phyloP scores from a whole-genome alignment of 1,284 basidiomycete species.

The Trametes pubescens region DNA sequence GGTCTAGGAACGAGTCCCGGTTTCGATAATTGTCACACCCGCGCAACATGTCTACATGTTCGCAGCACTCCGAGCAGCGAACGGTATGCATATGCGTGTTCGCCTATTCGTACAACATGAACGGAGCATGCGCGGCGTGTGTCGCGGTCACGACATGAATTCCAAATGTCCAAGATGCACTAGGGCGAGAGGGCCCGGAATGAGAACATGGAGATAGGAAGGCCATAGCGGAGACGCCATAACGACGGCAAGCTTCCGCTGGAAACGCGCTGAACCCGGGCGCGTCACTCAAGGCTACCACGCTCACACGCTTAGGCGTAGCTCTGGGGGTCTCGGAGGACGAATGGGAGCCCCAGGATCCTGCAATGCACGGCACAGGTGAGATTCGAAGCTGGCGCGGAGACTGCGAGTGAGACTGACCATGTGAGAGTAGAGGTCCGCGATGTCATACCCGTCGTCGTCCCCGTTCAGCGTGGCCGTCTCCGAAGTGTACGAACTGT shows the following conservation, averaged over 20 bases:
- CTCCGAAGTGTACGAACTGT: conserved; percentile 19
- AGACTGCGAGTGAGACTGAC: conserved; percentile 15
- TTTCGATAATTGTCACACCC: neutral
- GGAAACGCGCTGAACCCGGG: conserved; percentile 7
- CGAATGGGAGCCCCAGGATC: conserved; percentile 16
- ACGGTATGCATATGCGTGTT: conserved; percentile 8
- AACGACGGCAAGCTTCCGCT: conserved; percentile 12
- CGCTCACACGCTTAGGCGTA: conserved; percentile 26
- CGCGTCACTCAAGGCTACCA: conserved; percentile 2
- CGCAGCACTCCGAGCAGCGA: conserved; percentile 7
- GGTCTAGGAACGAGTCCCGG: conserved; percentile 7
- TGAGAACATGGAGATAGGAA: conserved; percentile 10
- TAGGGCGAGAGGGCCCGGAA: conserved; percentile 1
- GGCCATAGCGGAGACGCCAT: conserved; percentile 12
- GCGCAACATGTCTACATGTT: neutral
- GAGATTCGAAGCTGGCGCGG: conserved; percentile 7
- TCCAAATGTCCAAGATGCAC: conserved; percentile 7
- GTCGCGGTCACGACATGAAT: neutral
- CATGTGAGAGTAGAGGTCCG: conserved; percentile 22
- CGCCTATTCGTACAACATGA: conserved; percentile 18
- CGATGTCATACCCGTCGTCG: conserved; percentile 17
- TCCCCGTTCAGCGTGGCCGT: conserved; percentile 16
- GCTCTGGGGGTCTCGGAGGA: conserved; percentile 24
- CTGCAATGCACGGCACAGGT: conserved; percentile 6
- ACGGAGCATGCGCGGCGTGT: neutral